Evolutionary conservation across 1,284 basidiomycete species (phyloP).

Genomic region (Volvariella surrecta): DNA sequence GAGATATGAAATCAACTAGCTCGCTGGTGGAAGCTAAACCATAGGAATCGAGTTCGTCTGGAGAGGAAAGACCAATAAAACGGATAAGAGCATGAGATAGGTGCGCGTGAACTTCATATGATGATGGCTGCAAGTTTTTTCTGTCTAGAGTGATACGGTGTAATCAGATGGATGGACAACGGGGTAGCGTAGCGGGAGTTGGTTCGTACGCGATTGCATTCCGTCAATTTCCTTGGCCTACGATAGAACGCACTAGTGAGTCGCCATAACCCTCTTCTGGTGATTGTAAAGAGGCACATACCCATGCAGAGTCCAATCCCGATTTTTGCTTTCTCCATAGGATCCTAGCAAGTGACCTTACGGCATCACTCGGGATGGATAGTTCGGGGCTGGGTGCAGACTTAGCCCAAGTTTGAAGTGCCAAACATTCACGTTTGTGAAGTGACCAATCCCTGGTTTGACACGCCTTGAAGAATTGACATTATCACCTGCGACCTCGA

Average conservation of each 20-base stretch:
- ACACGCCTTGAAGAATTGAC: slow-evolving; percentile 43
- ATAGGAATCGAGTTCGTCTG: slow-evolving; percentile 47
- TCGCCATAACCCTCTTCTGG: not conserved
- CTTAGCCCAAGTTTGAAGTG: slow-evolving; percentile 50
- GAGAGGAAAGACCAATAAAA: slow-evolving; percentile 51
- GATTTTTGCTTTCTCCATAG: slow-evolving; percentile 58
- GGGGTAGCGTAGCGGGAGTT: not conserved
- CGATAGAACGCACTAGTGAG: slow-evolving; percentile 2
- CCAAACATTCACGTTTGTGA: slow-evolving; percentile 73
- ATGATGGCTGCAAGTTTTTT: slow-evolving; percentile 34
- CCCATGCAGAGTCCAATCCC: slow-evolving; percentile 50
- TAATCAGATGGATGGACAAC: not conserved
- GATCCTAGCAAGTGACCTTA: slow-evolving; percentile 70
- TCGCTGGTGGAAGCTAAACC: slow-evolving; percentile 50
- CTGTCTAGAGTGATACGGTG: slow-evolving; percentile 31
- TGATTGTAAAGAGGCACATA: slow-evolving; percentile 24
- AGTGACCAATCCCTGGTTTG: slow-evolving; percentile 70
- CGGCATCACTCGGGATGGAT: slow-evolving; percentile 59
- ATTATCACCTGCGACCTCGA: slow-evolving; percentile 3
- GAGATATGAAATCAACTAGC: slow-evolving; percentile 65
- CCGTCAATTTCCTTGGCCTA: slow-evolving; percentile 59
- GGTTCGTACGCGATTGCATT: slow-evolving; percentile 68
- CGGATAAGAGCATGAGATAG: slow-evolving; percentile 65
- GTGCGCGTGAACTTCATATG: slow-evolving; percentile 51
- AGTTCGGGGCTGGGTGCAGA: slow-evolving; percentile 37